Conservation (phyloP, 176 grass and related monocot species). For the Ananas comosus region DNA sequence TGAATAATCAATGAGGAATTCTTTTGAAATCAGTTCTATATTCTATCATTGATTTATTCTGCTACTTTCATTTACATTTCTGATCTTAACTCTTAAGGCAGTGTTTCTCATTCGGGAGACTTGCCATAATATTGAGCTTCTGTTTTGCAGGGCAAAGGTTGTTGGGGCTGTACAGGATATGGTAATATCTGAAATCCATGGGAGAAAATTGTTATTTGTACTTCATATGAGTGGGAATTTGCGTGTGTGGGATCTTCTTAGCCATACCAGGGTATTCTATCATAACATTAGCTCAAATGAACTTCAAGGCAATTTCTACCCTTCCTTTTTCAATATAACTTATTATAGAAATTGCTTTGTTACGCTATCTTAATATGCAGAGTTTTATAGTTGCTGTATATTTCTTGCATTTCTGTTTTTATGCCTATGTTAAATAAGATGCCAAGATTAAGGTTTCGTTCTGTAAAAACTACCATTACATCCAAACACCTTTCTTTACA, state of each 20-base stretch:
- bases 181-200: constrained; percentile 47
- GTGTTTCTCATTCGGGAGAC: not conserved
- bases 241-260: constrained; percentile 81
- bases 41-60: not conserved
- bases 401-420: too few relatives aligned
- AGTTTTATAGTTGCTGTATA: too few relatives aligned
- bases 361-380: not conserved
- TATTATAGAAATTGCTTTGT: constrained; percentile 2
- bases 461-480: too few relatives aligned
- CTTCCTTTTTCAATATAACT: constrained; percentile 11
- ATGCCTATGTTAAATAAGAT: too few relatives aligned
- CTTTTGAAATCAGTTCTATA: not conserved
- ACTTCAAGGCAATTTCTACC: constrained; percentile 49
- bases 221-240: constrained; percentile 75
- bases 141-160: constrained; percentile 59
- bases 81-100: not conserved
- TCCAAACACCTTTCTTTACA: too few relatives aligned
- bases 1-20: too few relatives aligned
- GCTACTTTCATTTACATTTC: constrained; percentile 12
- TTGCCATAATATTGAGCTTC: not conserved
- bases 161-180: constrained; percentile 81
- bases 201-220: constrained; percentile 63
- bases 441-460: too few relatives aligned
- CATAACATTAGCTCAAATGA: constrained; percentile 49
- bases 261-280: constrained; percentile 46